A percentile compares a stretch with the other conserved stretches of the same genome.
Conservation (phyloP, 306 rosid genomes). For the Carpinus fangiana region DNA sequence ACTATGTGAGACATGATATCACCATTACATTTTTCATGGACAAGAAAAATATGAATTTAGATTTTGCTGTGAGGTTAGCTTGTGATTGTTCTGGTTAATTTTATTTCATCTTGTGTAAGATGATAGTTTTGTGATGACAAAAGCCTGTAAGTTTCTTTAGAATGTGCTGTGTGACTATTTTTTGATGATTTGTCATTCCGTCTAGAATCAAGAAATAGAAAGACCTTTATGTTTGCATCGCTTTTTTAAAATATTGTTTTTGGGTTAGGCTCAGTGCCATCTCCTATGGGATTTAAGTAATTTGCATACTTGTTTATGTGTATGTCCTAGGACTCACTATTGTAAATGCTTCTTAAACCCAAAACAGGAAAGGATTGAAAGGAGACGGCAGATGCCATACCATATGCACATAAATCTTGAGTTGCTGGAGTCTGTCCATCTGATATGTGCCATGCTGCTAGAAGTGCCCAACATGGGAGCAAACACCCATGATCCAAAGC, state of each 20-base stretch:
- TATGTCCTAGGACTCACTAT: not conserved
- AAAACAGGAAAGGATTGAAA: slow-evolving; percentile 87
- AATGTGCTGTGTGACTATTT: not conserved
- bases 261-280: not conserved
- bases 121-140: not conserved
- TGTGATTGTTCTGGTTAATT: not conserved
- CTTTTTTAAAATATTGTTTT: not conserved
- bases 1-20: not conserved
- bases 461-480: slow-evolving; percentile 98
- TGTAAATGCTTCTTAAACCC: not conserved
- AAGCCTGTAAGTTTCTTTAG: not conserved
- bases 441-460: slow-evolving; percentile 90
- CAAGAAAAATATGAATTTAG: not conserved
- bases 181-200: not conserved
- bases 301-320: not conserved
- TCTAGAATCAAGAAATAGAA: not conserved
- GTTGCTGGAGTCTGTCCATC: slow-evolving; percentile 89
- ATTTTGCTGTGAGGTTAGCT: not conserved
- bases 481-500: slow-evolving; percentile 75
- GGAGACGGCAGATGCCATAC: slow-evolving; percentile 98
- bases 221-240: not conserved
- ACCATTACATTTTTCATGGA: not conserved
- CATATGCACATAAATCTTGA: slow-evolving; percentile 99
- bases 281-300: not conserved
- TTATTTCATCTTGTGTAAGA: not conserved